Evolutionary conservation across 78 protist species (phyloP), one percentile per base, ranked within the genome.

Genomic region (Dictyostelium citrinum): DNA sequence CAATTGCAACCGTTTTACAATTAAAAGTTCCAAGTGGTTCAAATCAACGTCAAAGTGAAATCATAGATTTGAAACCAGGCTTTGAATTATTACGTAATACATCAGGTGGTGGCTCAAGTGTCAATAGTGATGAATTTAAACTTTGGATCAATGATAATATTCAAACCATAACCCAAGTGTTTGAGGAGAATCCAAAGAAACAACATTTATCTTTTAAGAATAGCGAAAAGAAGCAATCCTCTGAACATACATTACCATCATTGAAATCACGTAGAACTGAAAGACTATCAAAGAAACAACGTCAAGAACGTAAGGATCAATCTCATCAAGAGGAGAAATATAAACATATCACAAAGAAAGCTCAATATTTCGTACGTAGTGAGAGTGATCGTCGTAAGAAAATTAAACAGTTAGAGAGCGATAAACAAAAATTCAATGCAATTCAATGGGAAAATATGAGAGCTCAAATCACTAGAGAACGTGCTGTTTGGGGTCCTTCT

Each of bases 401-500:
- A 74, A 88, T 88, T 22, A 76, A 46, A 68, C 84, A 78, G 45
- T 35, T 78, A 3, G 93, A 88, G 29, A 55, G 35, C 11, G 93
- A 88, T 82, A 88, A 88, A 70, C 93, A 79, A 49, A 76, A 78
- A 46, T 88, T 88, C 85, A 76, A 88, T 35, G 79, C 93, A 5
- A 88, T 77, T 43, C 93, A 88, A 67, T 88, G 82, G 67, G 93
- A 88, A 31, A 51, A 78, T 27, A 78, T 88, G 64, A 22, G 85
- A 22, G 93, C 82, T 31, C 93, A 88, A 64, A 35, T 88, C 31
- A 88, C 93, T 1, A 58, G 93, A 78, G 93, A 88, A 64, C 76
- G 93, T 22, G 93, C 93, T 33, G 93, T 88, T 6, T 88, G 93
- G 93, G 93, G 93, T 43, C 93, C 93, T 16, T 20, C 78, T 9